Base-by-base conservation (phyloP, 1,139 yeast genomes). In the Saccharomyces hybrid region DNA sequence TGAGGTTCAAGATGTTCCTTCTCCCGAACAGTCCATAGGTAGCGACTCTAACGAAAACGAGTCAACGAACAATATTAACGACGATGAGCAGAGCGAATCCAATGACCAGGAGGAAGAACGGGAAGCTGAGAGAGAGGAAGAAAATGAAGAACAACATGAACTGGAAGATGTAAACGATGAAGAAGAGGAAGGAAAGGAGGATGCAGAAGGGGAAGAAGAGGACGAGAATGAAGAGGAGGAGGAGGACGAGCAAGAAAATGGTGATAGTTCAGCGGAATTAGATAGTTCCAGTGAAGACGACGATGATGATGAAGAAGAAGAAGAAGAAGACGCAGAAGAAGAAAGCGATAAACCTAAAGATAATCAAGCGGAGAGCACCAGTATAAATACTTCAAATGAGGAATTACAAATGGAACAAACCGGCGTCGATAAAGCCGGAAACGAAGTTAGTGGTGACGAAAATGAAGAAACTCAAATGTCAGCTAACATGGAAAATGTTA, bases 101-200 rank as follows among this genome's bases (percentile, higher is more conserved):
- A 12, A 19, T 12, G 14, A 32, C 6, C 9, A 34, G 19, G 29
- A 32, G 5, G 44, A 21, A 32, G 29, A 31, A 42, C 47, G 14
- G 11, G 29, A 50, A 19, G 52, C 44, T 4, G 60, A 58, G 27
- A 53, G 59, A 44, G 58, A 56, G 53, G 55, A 59, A 42, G 64
- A 59, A 53, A 60, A 57, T 34, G 63, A 63, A 49, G 60, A 62
- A 50, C 56, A 57, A 50, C 51, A 52, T 14, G 61, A 60, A 52
- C 60, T 58, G 50, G 64, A 57, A 59, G 64, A 57, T 58, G 62
- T 56, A 56, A 54, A 58, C 53, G 53, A 60, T 55, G 44, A 57
- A 52, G 58, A 59, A 57, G 64, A 63, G 51, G 62, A 57, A 46
- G 65, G 61, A 49, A 58, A 58, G 27, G 59, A 50, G 42, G 59